Evolutionary conservation across 2,329 filamentous ascomycete genomes (phyloP), one percentile per base, ranked within the genome.

Genomic region (Trichoderma arundinaceum): DNA sequence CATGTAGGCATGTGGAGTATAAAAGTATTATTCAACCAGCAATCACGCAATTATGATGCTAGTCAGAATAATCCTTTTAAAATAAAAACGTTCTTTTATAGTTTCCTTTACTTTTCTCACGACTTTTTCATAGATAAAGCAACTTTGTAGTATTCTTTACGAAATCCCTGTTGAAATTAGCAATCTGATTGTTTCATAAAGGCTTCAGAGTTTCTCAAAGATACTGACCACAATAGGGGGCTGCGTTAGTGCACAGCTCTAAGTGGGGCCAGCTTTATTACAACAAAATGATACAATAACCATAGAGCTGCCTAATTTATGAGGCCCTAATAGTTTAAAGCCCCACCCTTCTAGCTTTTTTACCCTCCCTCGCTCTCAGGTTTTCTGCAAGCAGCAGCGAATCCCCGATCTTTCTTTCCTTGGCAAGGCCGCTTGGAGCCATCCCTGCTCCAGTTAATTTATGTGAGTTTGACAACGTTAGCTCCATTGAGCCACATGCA

Each of bases 221-320:
- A 33, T 22, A 15, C 41, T 19, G n/a, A 33, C 13, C 39, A 44
- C 19, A 49, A 32, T 38, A 22, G 46, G 44, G 44, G 41, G 7
- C 3, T 41, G 57, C 19, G 8, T 32, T 49, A 48, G 44, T 19
- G 44, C 5, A 9, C 5, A 28, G 57, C 19, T 49, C 35, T 51
- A 51, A 60, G 57, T 60, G 57, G 57, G 35, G 3, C 44, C 13
- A 15, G 17, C 5, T 51, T 60, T 10, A 51, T 59, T 49, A 39
- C 4, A 19, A 49, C 35, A 59, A 12, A 8, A 10, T 12, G 12
- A 22, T 41, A 39, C 19, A 17, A 10, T 12, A 5, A 46, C 9
- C 44, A 39, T 2, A 12, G n/a, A 12, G 19, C 7, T 6, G 33
- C 57, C 44, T 51, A 13, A 22, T 41, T 32, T 49, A 10, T 51